Evolutionary conservation across 768 basidiomycete species (phyloP).

Genomic region (Pleurotus platypus): DNA sequence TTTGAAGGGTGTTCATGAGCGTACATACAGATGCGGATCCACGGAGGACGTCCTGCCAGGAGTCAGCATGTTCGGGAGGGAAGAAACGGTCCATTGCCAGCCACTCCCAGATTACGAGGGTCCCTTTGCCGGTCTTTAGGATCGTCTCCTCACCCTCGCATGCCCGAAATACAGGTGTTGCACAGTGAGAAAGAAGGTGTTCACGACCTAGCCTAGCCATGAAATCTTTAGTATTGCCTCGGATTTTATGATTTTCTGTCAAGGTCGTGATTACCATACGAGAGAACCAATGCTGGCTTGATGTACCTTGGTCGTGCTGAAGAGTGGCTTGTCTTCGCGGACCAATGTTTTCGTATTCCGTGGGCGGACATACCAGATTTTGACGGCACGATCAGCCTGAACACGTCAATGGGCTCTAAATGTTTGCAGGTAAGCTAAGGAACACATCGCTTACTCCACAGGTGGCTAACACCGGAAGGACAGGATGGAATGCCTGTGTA

Average conservation of each 20-base stretch:
- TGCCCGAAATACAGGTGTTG: constrained; percentile 43
- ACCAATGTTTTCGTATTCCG: constrained; percentile 32
- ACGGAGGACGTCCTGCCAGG: constrained; percentile 34
- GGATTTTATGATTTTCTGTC: background rate
- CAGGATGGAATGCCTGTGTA: constrained; percentile 63
- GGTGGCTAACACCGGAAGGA: constrained; percentile 65
- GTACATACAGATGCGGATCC: constrained; percentile 59
- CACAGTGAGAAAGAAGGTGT: constrained; percentile 50
- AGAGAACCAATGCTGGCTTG: constrained; percentile 62
- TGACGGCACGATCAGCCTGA: constrained; percentile 70
- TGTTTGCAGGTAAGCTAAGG: background rate
- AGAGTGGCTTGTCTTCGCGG: constrained; percentile 75
- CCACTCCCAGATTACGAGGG: constrained; percentile 66
- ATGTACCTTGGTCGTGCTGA: constrained; percentile 65
- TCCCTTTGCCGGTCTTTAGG: constrained; percentile 40
- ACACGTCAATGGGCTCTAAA: constrained; percentile 6
- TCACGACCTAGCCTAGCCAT: constrained; percentile 52
- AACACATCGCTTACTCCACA: constrained; percentile 54
- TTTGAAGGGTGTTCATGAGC: background rate
- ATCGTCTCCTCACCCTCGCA: constrained; percentile 16
- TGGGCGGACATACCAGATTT: constrained; percentile 66
- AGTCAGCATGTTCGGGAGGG: constrained; percentile 31
- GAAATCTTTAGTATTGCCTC: constrained; percentile 1
- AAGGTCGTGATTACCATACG: constrained; percentile 42
- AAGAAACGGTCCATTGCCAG: constrained; percentile 63